phyloP scores from a whole-genome alignment of 768 basidiomycete species.

The Mycena latifolia region DNA sequence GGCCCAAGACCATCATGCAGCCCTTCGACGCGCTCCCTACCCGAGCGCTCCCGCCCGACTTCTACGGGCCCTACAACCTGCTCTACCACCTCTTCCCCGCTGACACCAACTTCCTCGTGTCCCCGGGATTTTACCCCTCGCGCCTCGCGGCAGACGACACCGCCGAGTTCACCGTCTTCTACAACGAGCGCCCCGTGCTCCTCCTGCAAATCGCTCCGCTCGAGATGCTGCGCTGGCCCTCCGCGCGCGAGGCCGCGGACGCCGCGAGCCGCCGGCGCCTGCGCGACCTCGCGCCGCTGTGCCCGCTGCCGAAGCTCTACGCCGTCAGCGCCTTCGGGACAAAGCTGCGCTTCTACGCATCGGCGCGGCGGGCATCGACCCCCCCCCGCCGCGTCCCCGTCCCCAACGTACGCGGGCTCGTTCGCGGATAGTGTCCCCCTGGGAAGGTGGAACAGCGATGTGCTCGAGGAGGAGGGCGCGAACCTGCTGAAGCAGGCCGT shows the following conservation, averaged over 20 bases:
- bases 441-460: conserved; percentile 51
- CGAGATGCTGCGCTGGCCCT: conserved; percentile 35
- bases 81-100: conserved; percentile 50
- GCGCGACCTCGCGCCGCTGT: conserved; percentile 41
- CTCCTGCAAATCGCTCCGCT: conserved; percentile 45
- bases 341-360: too few species aligned
- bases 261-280: conserved; percentile 41
- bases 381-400: too few species aligned
- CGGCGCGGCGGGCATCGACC: too few species aligned
- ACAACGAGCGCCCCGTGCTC: conserved; percentile 45
- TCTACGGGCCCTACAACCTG: conserved; percentile 48
- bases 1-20: conserved; percentile 16
- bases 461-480: conserved; percentile 48
- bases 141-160: conserved; percentile 18
- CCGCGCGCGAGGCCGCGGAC: conserved; percentile 44
- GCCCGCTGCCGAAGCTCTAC: conserved; percentile 41
- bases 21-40: conserved; percentile 3
- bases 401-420: conserved; percentile 4
- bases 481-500: conserved; percentile 44
- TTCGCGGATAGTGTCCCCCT: conserved; percentile 43
- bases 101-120: conserved; percentile 48
- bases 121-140: conserved; percentile 40
- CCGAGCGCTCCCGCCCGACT: not conserved
- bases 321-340: conserved; percentile 49
- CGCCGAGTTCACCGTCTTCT: conserved; percentile 40